phyloP scores from a whole-genome alignment of 1,284 basidiomycete genomes.

The Sanghuangporus weigelae region DNA sequence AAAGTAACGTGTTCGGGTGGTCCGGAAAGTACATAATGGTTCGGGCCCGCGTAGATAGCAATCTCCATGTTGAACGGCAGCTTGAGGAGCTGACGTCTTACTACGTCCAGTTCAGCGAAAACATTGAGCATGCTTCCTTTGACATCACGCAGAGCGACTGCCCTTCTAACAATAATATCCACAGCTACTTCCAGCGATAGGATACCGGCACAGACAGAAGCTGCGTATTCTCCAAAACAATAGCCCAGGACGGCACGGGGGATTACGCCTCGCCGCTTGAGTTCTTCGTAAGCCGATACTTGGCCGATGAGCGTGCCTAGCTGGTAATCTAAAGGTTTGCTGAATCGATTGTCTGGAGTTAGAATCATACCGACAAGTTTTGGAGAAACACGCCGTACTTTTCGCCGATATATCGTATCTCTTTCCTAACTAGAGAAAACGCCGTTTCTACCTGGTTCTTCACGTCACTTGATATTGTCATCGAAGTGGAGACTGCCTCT shows the following conservation, averaged over 20 bases:
- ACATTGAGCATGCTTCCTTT: conserved; percentile 13
- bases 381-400: background rate
- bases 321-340: conserved; percentile 10
- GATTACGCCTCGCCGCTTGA: background rate
- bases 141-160: conserved; percentile 9
- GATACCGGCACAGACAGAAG: conserved; percentile 14
- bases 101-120: background rate
- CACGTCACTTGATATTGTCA: background rate
- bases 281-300: conserved; percentile 3
- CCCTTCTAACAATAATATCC: conserved; percentile 15
- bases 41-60: conserved; percentile 11
- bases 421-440: background rate
- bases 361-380: background rate
- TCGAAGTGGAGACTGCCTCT: background rate
- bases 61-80: conserved; percentile 5
- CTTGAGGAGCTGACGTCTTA: background rate
- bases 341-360: background rate
- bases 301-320: conserved; percentile 16
- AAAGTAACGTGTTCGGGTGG: background rate
- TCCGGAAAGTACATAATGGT: conserved; percentile 10
- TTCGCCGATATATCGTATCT: background rate
- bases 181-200: conserved; percentile 12
- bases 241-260: conserved; percentile 19
- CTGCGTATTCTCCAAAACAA: conserved; percentile 22
- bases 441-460: background rate